These are phyloP conservation scores for Carnegiea gigantea DNA, from an alignment of 179 eudicot genomes.

Conservation along the genomic window DNA sequence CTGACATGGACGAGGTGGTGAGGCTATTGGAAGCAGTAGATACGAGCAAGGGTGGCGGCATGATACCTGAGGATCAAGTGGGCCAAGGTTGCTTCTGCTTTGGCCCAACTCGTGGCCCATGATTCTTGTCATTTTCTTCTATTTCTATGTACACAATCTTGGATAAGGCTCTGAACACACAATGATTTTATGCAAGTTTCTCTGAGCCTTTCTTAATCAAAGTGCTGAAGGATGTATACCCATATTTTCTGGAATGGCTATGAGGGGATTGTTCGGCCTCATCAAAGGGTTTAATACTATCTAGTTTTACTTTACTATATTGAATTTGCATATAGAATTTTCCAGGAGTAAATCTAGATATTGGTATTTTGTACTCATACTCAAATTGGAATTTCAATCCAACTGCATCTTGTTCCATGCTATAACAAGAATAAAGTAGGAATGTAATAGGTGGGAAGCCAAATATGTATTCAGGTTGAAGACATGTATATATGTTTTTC, in stretches of 20 bases:
- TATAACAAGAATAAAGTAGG: too few relatives aligned
- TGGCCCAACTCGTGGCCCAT: constrained; percentile 41
- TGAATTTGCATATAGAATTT: background rate
- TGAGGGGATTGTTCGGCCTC: background rate
- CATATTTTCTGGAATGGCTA: background rate
- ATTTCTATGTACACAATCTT: constrained; percentile 2
- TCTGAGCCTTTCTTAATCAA: background rate
- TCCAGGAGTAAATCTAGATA: background rate
- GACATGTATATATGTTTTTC: too few relatives aligned
- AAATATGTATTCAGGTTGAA: too few relatives aligned
- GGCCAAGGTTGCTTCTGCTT: constrained; percentile 43
- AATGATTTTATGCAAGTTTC: background rate
- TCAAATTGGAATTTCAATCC: too few relatives aligned
- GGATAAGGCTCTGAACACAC: constrained; percentile 9
- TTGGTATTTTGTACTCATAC: background rate
- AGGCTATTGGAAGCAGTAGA: constrained; percentile 39
- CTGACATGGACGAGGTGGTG: constrained; percentile 51
- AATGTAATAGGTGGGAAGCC: too few relatives aligned
- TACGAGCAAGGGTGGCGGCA: constrained; percentile 50
- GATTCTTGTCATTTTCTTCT: constrained; percentile 12
- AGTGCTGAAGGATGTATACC: constrained; percentile 2
- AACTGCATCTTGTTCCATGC: too few relatives aligned
- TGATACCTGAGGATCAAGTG: constrained; percentile 47
- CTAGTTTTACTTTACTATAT: background rate
- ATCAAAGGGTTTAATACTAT: background rate